Evolutionary conservation across 768 basidiomycete genomes (phyloP).

Genomic region (Naganishia antarctica): DNA sequence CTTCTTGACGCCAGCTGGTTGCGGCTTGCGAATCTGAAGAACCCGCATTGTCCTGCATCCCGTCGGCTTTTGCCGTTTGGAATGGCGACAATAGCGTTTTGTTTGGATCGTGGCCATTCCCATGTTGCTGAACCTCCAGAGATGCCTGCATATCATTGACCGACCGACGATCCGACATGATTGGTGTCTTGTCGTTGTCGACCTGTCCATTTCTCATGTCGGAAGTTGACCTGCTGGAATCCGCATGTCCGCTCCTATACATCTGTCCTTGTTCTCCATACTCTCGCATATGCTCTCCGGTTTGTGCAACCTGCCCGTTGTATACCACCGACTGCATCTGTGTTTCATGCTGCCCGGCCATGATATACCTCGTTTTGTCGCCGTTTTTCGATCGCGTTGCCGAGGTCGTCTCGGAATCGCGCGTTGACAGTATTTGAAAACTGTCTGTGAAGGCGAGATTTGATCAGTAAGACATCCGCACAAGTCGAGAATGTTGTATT

Average conservation of each 20-base stretch:
- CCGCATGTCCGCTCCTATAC: not conserved
- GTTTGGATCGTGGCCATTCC: not conserved
- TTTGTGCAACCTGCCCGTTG: conserved; percentile 6
- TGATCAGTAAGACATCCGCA: conserved; percentile 3
- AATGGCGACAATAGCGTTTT: conserved; percentile 16
- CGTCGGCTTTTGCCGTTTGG: conserved; percentile 12
- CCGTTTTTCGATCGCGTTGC: not conserved
- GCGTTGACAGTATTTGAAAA: no score
- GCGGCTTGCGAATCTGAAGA: not conserved
- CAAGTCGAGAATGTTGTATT: not conserved
- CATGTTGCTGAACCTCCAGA: conserved; percentile 6
- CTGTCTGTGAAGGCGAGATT: not conserved
- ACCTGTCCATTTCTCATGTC: not conserved
- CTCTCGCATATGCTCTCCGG: conserved; percentile 8
- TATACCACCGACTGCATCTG: conserved; percentile 13
- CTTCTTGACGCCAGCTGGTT: not conserved
- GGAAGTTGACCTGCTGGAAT: conserved; percentile 3
- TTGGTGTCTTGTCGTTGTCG: conserved; percentile 22
- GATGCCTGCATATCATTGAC: conserved; percentile 9
- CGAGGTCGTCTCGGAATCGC: not conserved
- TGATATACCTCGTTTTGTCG: not conserved
- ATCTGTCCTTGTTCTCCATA: conserved; percentile 13
- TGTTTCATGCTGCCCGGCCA: conserved; percentile 7
- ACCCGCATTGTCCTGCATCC: not conserved
- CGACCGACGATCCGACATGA: conserved; percentile 16